Base-by-base conservation (phyloP, 139 green algal species). In the Coccomyxa sp. region DNA sequence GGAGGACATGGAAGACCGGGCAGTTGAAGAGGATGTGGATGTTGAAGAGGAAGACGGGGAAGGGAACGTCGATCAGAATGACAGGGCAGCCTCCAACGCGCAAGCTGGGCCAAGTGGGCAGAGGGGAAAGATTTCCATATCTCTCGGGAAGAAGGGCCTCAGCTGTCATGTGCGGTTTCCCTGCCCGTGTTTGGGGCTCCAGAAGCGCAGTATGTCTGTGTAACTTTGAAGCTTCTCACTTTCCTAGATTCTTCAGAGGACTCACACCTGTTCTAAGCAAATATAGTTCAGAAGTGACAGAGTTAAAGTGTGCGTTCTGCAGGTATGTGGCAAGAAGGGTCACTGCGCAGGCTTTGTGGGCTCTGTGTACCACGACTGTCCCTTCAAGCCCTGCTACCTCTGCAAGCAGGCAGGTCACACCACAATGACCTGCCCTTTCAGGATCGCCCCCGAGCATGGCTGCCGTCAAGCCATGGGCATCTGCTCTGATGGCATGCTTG, bases 281-380 rank as follows among this genome's bases (percentile, higher is more conserved):
- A 51, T 51, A 7, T 7, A 51, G 3, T 51, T 51, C 38, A 51
- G 38, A 51, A 51, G 38, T 51, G 38, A 51, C 38, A 51, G 7
- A 51, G 3, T 51, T 51, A 3, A 51, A 51, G 38, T 3, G 38
- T 51, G 38, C 38, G 51, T 25, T 25, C n/a, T 85, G 38, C 90
- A 98, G 92, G 95, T 98, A 0, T 98, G 95, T 77, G 95, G 95
- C 30, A 84, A 88, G 71, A 84, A 59, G 0, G 95, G 90, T 0
- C 95, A 98, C 85, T 85, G 82, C n/a, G 94, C 95, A 0, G 95
- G 95, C 59, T 98, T 98, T 85, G 85, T 95, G 12, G 94, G 94
- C 0, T 87, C 91, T 32, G 89, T 90, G 1, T 96, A 95, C 77
- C 25, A 92, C 0, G 95, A 98, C 87, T 98, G 95, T 83, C 90